These are phyloP conservation scores for Agastache rugosa DNA, from an alignment of 257 asterid species.

Conservation along the genomic window DNA sequence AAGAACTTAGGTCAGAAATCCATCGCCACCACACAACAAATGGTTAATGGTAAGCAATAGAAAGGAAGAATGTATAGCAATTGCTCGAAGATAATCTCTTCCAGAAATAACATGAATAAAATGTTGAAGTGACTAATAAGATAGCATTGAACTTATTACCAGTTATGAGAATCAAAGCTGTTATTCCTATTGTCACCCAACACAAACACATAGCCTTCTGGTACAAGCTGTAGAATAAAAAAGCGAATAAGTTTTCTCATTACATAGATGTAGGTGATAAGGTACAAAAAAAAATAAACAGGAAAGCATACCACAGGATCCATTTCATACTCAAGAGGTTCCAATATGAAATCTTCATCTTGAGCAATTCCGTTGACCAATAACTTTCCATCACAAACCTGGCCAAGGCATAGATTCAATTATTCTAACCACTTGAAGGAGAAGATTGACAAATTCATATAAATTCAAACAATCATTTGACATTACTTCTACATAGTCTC, in stretches of 20 bases:
- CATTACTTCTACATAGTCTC: slow-evolving; percentile 75
- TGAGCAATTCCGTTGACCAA: slow-evolving; percentile 74
- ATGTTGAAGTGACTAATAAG: neutral
- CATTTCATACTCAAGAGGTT: slow-evolving; percentile 90
- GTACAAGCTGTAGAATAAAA: slow-evolving; percentile 65
- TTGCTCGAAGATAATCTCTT: neutral
- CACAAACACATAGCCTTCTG: slow-evolving; percentile 90
- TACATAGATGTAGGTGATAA: slow-evolving; percentile 3
- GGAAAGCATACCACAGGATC: slow-evolving; percentile 62
- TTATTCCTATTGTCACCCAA: slow-evolving; percentile 97
- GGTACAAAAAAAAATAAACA: slow-evolving; percentile 14
- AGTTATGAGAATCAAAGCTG: slow-evolving; percentile 90
- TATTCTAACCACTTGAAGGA: slow-evolving; percentile 24
- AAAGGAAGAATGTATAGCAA: neutral
- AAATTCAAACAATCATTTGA: slow-evolving; percentile 11
- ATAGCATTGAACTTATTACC: slow-evolving; percentile 49
- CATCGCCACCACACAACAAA: neutral
- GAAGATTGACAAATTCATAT: slow-evolving; percentile 18
- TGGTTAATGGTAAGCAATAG: neutral
- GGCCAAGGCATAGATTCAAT: slow-evolving; percentile 32
- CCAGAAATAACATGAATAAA: neutral
- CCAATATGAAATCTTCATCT: slow-evolving; percentile 88
- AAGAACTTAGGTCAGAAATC: neutral
- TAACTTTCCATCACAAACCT: slow-evolving; percentile 83
- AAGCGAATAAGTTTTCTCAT: slow-evolving; percentile 8